phyloP scores from a whole-genome alignment of 345 rosid genomes.

The Aquilaria malaccensis region DNA sequence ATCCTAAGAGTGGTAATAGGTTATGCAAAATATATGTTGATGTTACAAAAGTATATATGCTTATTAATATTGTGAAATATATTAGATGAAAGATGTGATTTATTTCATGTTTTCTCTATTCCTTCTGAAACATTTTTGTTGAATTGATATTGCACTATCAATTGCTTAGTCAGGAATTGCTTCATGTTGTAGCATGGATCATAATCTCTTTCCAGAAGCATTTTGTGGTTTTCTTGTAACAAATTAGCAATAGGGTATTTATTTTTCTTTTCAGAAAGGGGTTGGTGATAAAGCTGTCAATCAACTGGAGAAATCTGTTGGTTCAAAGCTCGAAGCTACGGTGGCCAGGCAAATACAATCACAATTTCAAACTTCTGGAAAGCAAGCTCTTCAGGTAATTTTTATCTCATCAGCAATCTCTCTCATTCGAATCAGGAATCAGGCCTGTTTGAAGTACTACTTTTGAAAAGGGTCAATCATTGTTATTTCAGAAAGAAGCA shows the following conservation, averaged over 20 bases:
- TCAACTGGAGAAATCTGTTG: constrained; percentile 48
- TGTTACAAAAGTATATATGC: not conserved
- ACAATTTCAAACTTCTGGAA: constrained; percentile 62
- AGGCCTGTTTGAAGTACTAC: too few species aligned
- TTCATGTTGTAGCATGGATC: too few species aligned
- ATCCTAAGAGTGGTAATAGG: too few species aligned
- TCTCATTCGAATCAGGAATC: not conserved
- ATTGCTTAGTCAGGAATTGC: too few species aligned
- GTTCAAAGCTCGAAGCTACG: constrained; percentile 43
- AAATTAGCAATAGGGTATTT: not conserved
- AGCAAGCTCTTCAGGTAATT: constrained; percentile 63
- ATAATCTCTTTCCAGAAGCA: too few species aligned
- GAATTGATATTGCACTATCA: too few species aligned
- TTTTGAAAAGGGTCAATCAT: too few species aligned
- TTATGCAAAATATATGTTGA: too few species aligned
- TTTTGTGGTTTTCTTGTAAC: not conserved
- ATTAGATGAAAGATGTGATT: not conserved
- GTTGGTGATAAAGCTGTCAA: constrained; percentile 48
- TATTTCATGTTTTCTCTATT: not conserved
- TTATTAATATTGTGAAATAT: not conserved
- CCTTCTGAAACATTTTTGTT: not conserved
- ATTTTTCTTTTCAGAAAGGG: constrained; percentile 39
- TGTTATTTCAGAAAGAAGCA: too few species aligned
- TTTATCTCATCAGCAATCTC: not conserved
- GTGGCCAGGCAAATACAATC: constrained; percentile 58